A percentile compares a stretch with the other conserved stretches of the same genome.
Evolutionary conservation across 352 stramenopile species (phyloP).

Genomic region (Phytophthora cactorum): DNA sequence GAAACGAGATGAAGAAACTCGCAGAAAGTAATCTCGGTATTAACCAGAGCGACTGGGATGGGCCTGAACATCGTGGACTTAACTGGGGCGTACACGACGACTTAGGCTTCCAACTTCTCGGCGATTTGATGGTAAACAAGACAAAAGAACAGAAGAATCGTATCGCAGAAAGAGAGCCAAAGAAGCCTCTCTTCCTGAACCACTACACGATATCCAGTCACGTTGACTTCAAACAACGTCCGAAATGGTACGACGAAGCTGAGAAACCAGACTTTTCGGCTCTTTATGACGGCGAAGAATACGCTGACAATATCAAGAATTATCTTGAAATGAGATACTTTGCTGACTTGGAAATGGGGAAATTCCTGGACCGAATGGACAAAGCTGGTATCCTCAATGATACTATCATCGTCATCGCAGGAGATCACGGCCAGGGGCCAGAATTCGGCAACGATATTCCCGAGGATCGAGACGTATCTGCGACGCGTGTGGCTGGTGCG

Average conservation of each 20-base stretch:
- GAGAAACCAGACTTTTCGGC: slow-evolving; percentile 52
- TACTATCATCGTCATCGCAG: slow-evolving; percentile 60
- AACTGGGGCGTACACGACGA: slow-evolving; percentile 68
- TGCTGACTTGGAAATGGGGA: slow-evolving; percentile 50
- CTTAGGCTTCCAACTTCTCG: slow-evolving; percentile 51
- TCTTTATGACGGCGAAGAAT: slow-evolving; percentile 36
- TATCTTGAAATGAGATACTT: slow-evolving; percentile 66
- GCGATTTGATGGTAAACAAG: slow-evolving; percentile 54
- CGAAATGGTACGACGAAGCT: slow-evolving; percentile 43
- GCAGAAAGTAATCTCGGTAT: slow-evolving; percentile 45
- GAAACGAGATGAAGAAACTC: slow-evolving; percentile 42
- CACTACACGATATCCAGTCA: slow-evolving; percentile 74
- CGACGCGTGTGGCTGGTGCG: slow-evolving; percentile 40
- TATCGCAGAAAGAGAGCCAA: slow-evolving; percentile 24
- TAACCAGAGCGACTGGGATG: slow-evolving; percentile 37
- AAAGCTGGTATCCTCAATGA: slow-evolving; percentile 50
- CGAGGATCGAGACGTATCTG: slow-evolving; percentile 42
- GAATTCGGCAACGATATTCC: slow-evolving; percentile 38
- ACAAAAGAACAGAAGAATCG: slow-evolving; percentile 27
- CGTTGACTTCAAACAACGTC: slow-evolving; percentile 38
- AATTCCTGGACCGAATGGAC: slow-evolving; percentile 61
- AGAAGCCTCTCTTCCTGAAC: slow-evolving; percentile 58
- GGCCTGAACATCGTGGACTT: slow-evolving; percentile 16
- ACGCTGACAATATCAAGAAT: slow-evolving; percentile 36
- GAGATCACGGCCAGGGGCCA: slow-evolving; percentile 56